Percentiles rank a stretch among this genome's conserved stretches.
phyloP scores from a whole-genome alignment of 768 basidiomycete genomes.

The Coprinellus micaceus region DNA sequence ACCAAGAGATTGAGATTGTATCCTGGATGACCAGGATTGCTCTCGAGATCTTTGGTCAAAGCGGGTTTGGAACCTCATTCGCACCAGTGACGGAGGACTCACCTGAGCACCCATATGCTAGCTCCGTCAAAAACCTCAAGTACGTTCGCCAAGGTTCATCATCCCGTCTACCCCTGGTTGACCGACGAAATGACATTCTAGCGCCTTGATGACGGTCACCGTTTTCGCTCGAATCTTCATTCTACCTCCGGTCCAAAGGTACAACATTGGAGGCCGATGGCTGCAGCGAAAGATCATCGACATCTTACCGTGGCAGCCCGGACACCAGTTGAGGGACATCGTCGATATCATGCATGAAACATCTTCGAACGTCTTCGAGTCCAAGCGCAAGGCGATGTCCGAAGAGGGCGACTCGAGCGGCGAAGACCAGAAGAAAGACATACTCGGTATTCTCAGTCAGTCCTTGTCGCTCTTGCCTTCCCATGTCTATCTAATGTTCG shows the following conservation, averaged over 20 bases:
- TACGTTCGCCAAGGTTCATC: slow-evolving; percentile 15
- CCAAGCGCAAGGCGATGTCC: slow-evolving; percentile 31
- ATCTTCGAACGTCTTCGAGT: slow-evolving; percentile 32
- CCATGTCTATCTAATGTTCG: neutral
- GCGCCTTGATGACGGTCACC: neutral
- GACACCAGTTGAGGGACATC: slow-evolving; percentile 25
- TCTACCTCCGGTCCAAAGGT: slow-evolving; percentile 4
- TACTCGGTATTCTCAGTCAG: slow-evolving; percentile 45
- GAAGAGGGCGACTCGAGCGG: slow-evolving; percentile 28
- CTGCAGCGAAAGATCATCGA: neutral
- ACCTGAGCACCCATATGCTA: slow-evolving; percentile 24
- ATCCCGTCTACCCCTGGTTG: neutral
- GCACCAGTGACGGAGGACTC: slow-evolving; percentile 33
- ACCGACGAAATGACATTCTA: slow-evolving; percentile 2
- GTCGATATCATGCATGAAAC: slow-evolving; percentile 13
- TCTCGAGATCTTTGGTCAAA: slow-evolving; percentile 51
- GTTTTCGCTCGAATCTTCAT: slow-evolving; percentile 14
- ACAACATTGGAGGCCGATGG: neutral
- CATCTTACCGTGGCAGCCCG: slow-evolving; percentile 24
- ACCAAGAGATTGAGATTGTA: slow-evolving; percentile 31
- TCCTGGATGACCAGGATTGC: slow-evolving; percentile 40
- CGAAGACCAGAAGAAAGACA: slow-evolving; percentile 34
- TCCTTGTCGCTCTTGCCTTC: neutral
- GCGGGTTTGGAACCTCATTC: slow-evolving; percentile 43
- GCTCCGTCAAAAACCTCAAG: slow-evolving; percentile 28